Base-by-base conservation (phyloP, 192 early-diverging fungal genomes). In the Piromyces finnis region DNA sequence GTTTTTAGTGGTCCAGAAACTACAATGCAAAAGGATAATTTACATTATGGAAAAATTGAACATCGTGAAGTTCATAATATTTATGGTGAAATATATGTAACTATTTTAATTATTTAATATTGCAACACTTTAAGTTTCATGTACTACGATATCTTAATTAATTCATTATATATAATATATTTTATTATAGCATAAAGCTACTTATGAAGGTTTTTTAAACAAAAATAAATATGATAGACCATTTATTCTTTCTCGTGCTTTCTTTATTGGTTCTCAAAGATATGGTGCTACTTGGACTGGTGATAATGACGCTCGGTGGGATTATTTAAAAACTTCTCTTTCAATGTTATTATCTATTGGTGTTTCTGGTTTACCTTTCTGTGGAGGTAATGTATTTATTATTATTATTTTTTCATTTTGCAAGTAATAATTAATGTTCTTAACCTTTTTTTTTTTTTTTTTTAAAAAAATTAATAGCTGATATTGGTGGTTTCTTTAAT, bases 201-300 rank as follows among this genome's bases (percentile, higher is more conserved):
- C 96, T 6, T 89, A 88, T 78, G 89, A 95, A 68, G 98, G 97
- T 79, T 85, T 88, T 79, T 29, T 82, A 9, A 83, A 89, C n/a
- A 78, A 28, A 32, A 80, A 86, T 32, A 79, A 83, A 68, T 81
- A 81, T 0, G 87, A 88, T 51, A 90, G 98, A 2, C 97, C 98
- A 3, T 99, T 99, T 88, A 92, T 98, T 15, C 88, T 99, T 5
- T 93, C 96, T 17, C 91, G 98, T n/a, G 91, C 96, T 9, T 99
- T 97, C 87, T 99, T 97, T 89, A 93, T 91, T 30, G 98, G 98
- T 30, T 93, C 93, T 22, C 98, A 98, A 83, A 93, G 96, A 27
- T 95, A 93, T 82, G 96, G 98, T 37, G 92, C 98, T 6, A 92
- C 97, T 77, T 99, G 98, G 98, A 99, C 98, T 5, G 98, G 98